A percentile compares a stretch with the other conserved stretches of the same genome.
Conservation (phyloP, 371 early-diverging fungal genomes). For the Sporodiniella umbellata region DNA sequence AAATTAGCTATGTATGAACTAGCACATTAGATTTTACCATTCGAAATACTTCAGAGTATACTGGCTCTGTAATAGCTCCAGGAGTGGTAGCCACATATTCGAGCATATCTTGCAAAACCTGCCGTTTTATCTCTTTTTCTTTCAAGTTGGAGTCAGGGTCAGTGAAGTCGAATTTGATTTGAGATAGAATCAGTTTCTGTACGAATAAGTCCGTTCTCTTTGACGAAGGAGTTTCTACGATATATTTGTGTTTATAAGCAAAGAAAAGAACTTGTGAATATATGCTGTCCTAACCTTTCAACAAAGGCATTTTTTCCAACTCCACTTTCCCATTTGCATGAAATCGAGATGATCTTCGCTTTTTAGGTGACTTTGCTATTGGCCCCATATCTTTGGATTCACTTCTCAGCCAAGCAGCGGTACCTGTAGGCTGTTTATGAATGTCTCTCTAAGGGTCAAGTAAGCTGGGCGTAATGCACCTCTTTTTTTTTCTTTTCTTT, state of each 20-base stretch:
- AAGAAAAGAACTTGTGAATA: too few species aligned
- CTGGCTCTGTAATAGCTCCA: conserved; percentile 76
- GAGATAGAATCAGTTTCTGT: conserved; percentile 87
- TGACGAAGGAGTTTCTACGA: conserved; percentile 57
- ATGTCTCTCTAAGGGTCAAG: conserved; percentile 11
- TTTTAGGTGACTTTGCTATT: conserved; percentile 75
- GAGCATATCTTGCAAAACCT: conserved; percentile 84
- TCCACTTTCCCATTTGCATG: conserved; percentile 73
- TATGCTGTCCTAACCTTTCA: too few species aligned
- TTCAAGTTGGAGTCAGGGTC: conserved; percentile 82
- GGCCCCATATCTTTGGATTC: conserved; percentile 79
- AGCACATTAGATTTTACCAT: conserved; percentile 67
- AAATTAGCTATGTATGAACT: background rate
- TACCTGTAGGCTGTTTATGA: conserved; percentile 54
- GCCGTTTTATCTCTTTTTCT: conserved; percentile 93
- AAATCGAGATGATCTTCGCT: conserved; percentile 84
- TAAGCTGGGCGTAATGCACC: too few species aligned
- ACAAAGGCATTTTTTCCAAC: conserved; percentile 68
- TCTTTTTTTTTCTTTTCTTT: too few species aligned
- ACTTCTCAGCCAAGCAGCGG: conserved; percentile 70
- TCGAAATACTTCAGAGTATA: conserved; percentile 86
- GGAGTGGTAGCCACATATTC: conserved; percentile 87
- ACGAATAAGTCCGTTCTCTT: conserved; percentile 80
- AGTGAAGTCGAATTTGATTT: conserved; percentile 90
- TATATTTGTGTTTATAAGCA: too few species aligned